Percentiles rank a stretch among this genome's conserved stretches.
Conservation (phyloP, 768 basidiomycete species). For the Tephrocybe rancida region DNA sequence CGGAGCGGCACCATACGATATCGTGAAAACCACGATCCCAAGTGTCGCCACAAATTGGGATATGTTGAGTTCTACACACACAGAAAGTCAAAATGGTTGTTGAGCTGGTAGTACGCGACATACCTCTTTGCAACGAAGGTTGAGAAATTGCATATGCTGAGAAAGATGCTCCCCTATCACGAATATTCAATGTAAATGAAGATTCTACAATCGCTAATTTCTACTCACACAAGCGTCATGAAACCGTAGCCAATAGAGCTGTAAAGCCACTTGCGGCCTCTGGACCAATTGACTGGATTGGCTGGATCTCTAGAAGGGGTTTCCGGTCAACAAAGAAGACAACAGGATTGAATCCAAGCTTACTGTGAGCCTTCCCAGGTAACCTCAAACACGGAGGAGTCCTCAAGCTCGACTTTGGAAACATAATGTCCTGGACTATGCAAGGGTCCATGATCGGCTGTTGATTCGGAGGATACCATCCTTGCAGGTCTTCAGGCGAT, state of each 20-base stretch:
- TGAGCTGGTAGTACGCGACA: background rate
- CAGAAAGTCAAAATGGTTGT: background rate
- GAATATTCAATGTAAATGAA: background rate
- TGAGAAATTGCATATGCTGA: slow-evolving; percentile 2
- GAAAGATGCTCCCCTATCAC: background rate
- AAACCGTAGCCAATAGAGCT: slow-evolving; percentile 2
- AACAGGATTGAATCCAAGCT: background rate
- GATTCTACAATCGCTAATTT: no score
- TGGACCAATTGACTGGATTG: slow-evolving; percentile 1
- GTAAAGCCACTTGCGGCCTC: slow-evolving; percentile 1
- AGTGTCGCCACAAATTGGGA: background rate
- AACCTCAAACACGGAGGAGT: background rate
- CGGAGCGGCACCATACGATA: slow-evolving; percentile 2
- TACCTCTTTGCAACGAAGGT: background rate
- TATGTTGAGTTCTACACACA: background rate
- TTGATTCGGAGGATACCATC: no score
- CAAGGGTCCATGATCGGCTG: background rate
- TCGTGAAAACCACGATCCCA: slow-evolving; percentile 1
- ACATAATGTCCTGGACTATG: background rate
- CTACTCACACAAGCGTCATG: background rate
- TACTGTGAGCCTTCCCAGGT: background rate
- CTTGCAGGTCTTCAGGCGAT: no score
- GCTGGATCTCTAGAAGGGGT: background rate
- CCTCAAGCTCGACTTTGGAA: background rate
- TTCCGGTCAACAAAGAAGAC: background rate